Conservation (phyloP, 2,329 filamentous ascomycete species). For the Colletotrichum chlorophyti region DNA sequence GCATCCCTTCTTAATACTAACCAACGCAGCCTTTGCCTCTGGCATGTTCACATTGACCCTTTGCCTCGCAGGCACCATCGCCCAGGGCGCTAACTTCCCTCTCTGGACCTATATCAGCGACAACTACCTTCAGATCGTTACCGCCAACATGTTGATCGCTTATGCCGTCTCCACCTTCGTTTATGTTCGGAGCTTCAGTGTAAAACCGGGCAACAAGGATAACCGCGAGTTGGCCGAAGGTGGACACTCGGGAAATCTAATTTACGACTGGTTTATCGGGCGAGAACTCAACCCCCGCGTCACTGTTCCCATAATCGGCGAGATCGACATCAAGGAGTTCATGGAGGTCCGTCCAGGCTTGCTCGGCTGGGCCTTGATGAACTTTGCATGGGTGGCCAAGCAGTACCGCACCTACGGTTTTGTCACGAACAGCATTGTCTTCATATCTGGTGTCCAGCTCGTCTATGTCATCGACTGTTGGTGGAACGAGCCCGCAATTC, state of each 20-base stretch:
- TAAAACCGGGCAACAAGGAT: slow-evolving; percentile 76
- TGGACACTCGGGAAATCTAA: slow-evolving; percentile 80
- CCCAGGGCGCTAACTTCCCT: slow-evolving; percentile 80
- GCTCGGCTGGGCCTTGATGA: slow-evolving; percentile 86
- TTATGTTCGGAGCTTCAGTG: slow-evolving; percentile 82
- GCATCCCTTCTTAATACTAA: not conserved
- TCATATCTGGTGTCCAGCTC: slow-evolving; percentile 78
- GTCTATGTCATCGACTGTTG: slow-evolving; percentile 86
- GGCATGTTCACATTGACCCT: slow-evolving; percentile 75
- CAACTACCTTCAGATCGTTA: slow-evolving; percentile 87
- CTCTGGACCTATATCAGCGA: slow-evolving; percentile 94
- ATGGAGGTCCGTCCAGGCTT: slow-evolving; percentile 92
- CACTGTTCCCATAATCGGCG: slow-evolving; percentile 78
- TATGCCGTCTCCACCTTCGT: slow-evolving; percentile 77
- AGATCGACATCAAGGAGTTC: slow-evolving; percentile 89
- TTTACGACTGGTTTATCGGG: slow-evolving; percentile 96
- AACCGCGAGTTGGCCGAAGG: slow-evolving; percentile 82
- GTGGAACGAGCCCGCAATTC: slow-evolving; percentile 85
- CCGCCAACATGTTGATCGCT: slow-evolving; percentile 80
- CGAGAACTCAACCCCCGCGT: slow-evolving; percentile 92
- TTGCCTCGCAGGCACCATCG: slow-evolving; percentile 75
- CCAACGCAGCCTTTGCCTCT: slow-evolving; percentile 71
- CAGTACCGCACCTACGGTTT: slow-evolving; percentile 87
- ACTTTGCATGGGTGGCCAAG: slow-evolving; percentile 83
- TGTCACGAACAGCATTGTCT: slow-evolving; percentile 84